Evolutionary conservation across 108 stramenopile species (phyloP).

Genomic region (Nannochloropsis salina): DNA sequence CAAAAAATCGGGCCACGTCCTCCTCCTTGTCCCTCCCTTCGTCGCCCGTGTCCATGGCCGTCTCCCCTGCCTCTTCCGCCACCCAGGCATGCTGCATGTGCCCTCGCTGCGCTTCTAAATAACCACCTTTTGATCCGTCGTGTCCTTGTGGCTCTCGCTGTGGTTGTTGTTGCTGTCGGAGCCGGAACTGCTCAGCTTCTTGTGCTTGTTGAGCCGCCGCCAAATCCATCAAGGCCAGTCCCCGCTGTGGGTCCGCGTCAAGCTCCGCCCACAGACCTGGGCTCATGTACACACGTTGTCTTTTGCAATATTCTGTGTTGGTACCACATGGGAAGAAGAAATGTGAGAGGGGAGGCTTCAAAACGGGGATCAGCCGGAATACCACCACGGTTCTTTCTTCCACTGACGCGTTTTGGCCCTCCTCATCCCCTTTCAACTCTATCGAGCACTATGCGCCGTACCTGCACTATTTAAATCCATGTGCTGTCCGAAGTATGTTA

Average conservation of each 20-base stretch:
- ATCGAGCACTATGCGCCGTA: too few species aligned
- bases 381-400: too few species aligned
- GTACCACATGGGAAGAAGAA: not conserved
- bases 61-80: not conserved
- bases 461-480: too few species aligned
- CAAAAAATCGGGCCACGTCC: not conserved
- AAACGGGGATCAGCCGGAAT: not conserved
- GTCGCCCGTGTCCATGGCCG: too few species aligned
- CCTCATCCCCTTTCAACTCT: too few species aligned
- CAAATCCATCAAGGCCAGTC: slow-evolving; percentile 17
- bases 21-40: not conserved
- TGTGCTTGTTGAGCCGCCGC: slow-evolving; percentile 17
- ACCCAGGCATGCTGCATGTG: not conserved
- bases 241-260: not conserved
- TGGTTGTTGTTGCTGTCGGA: not conserved
- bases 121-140: not conserved
- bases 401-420: too few species aligned
- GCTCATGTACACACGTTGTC: not conserved
- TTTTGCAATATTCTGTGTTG: not conserved
- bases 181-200: not conserved
- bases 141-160: not conserved
- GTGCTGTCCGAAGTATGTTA: too few species aligned
- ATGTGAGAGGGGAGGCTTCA: not conserved
- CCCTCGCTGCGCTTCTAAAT: not conserved
- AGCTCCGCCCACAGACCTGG: slow-evolving; percentile 13